Base-by-base conservation (phyloP, 441 rosid genomes). In the Bocquillonia castaneifolia region DNA sequence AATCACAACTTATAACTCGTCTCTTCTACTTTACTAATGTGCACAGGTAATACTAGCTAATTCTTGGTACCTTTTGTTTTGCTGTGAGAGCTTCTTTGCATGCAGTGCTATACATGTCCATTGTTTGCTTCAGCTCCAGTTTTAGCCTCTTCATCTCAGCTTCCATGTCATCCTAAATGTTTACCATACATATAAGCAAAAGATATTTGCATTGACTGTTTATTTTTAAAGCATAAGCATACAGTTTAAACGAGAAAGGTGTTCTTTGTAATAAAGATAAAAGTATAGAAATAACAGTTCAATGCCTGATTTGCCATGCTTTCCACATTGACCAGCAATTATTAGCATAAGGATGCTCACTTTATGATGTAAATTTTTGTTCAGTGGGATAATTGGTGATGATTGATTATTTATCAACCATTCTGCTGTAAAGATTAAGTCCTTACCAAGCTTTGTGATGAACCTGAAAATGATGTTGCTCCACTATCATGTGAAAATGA, bases 11-110 rank as follows among this genome's bases (percentile, higher is more conserved):
- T 28, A 60, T 40, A 15, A 50, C 40, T 48, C 53, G 17, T 2
- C 20, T 52, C 47, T 42, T 32, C 23, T 10, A 2, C 31, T 32
- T 71, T 26, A n/a, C 10, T 40, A 15, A 40, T 29, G 32, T n/a
- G 52, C 3, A 6, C 3, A 0, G 12, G 3, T 32, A 44, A 60
- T 26, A 28, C 18, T 54, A 32, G 25, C n/a, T n/a, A n/a, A n/a
- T n/a, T 63, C 26, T 56, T 6, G 0, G 32, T 74, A 88, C 98
- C 96, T 86, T 85, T 72, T 92, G 88, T 76, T 87, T 86, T 48
- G 94, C 97, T 54, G 78, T 72, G 32, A 92, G 79, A 57, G 97
- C 98, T 86, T 90, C 97, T 79, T 76, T 90, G 79, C 99, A 94
- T 37, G 98, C 99, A 44, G 82, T 79, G 62, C 86, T 83, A 74